Evolutionary conservation across 2,329 filamentous ascomycete species (phyloP).

Genomic region (Pezicula carpinea): DNA sequence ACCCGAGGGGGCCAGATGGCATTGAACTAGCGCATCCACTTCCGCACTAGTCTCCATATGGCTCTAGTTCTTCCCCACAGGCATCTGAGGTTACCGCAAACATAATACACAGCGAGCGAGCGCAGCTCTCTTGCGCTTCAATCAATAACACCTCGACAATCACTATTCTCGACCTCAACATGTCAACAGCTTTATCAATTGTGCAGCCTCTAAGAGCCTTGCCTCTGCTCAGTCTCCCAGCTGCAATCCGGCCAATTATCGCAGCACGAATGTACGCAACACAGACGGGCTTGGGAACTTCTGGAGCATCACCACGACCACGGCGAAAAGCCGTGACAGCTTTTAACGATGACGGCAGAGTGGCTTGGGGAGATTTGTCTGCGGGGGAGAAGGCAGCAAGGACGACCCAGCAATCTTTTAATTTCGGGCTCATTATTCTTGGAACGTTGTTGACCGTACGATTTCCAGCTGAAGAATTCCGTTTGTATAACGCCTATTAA

Average conservation of each 20-base stretch:
- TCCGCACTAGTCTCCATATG: constrained; percentile 2
- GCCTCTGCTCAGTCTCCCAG: constrained; percentile 33
- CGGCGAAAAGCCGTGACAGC: constrained; percentile 71
- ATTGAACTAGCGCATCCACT: constrained; percentile 8
- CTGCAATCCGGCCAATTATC: constrained; percentile 33
- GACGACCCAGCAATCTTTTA: constrained; percentile 86
- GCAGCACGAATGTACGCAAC: constrained; percentile 53
- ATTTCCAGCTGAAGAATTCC: not conserved
- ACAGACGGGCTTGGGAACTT: constrained; percentile 38
- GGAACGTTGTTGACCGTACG: constrained; percentile 73
- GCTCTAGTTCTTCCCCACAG: constrained; percentile 11
- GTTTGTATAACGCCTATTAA: constrained; percentile 9
- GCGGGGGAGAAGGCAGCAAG: constrained; percentile 73
- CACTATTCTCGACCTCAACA: constrained; percentile 1
- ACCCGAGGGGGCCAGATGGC: constrained; percentile 22
- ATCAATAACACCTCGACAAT: not conserved
- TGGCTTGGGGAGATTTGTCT: constrained; percentile 77
- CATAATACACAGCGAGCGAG: not conserved
- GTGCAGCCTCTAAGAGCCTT: constrained; percentile 10
- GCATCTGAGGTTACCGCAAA: not conserved
- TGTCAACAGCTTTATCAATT: constrained; percentile 14
- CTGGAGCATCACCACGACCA: constrained; percentile 30
- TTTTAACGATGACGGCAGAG: constrained; percentile 78
- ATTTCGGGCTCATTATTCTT: constrained; percentile 71
- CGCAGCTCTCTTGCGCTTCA: constrained; percentile 4